A percentile compares a stretch with the other conserved stretches of the same genome.
These are phyloP conservation scores for Lasiodiplodia theobromae DNA, from an alignment of 2,329 filamentous ascomycete genomes.

Conservation along the genomic window DNA sequence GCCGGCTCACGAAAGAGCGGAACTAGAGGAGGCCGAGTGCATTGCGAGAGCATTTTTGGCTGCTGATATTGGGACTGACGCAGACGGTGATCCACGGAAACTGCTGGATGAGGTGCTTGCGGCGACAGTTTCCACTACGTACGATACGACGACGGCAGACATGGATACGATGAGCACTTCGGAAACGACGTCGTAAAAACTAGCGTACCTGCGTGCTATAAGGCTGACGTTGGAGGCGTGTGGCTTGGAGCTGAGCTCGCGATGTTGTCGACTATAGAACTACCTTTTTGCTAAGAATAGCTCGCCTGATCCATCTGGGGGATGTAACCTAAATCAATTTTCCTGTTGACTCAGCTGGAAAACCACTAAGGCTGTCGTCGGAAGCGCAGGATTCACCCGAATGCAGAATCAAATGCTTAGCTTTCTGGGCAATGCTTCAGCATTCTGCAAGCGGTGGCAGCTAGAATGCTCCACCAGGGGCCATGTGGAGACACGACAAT, in stretches of 20 bases:
- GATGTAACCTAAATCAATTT: background rate
- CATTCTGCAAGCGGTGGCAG: background rate
- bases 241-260: background rate
- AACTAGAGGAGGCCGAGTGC: conserved; percentile 69
- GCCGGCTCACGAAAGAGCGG: conserved; percentile 67
- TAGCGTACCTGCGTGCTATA: too few species aligned
- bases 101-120: conserved; percentile 48
- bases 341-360: background rate
- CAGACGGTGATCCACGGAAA: conserved; percentile 41
- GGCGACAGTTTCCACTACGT: background rate
- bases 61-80: conserved; percentile 40
- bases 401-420: background rate
- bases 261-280: background rate
- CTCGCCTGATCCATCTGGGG: background rate
- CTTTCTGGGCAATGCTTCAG: background rate
- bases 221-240: too few species aligned
- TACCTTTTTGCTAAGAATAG: background rate
- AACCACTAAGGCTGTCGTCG: background rate
- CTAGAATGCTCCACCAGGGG: background rate
- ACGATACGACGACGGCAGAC: background rate
- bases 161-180: conserved; percentile 12
- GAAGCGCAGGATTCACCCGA: background rate
- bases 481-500: background rate
- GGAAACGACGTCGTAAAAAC: background rate
- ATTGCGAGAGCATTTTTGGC: conserved; percentile 54